Evolutionary conservation across 768 basidiomycete genomes (phyloP), one percentile per base, ranked within the genome.

Genomic region (Multifurca ochricompacta): DNA sequence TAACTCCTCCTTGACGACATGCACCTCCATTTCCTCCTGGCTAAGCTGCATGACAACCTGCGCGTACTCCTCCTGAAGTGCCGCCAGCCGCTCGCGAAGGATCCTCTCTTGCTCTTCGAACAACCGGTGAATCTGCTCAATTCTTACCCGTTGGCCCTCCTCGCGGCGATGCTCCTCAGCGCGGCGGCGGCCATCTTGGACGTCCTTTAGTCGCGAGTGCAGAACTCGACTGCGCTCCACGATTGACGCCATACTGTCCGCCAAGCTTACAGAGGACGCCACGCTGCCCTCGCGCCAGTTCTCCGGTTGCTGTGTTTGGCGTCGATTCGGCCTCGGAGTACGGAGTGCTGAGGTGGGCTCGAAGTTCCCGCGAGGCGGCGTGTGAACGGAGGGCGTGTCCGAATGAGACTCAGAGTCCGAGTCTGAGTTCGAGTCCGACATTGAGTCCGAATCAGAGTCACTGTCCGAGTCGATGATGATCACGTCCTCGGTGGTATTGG

Each of bases 181-280:
- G n/a, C 37, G n/a, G 30, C 1, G 36, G 2, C 36, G 44, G 2
- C 37, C 44, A 14, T 9, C 21, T 18, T 47, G 36, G 5, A 23
- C 19, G 21, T 19, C 30, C 6, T 40, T 13, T 10, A 40, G 16
- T 13, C 27, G 19, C 4, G 30, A 16, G 31, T 19, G 39, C 32
- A 19, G 32, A 19, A 32, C 39, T n/a, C 37, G n/a, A 4, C 19
- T 48, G 46, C 39, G 46, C 31, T 41, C 40, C 13, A 23, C 32
- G 19, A 54, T 11, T 13, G 13, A 16, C 3, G 53, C 53, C 53
- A 54, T 32, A 4, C 46, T 54, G 39, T 54, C 53, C 1, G 30
- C 28, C 7, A 25, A 45, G 16, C 31, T 30, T 18, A 1, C 1
- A 4, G 45, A 34, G 7, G 53, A 28, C 6, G 46, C 23, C 2